These are phyloP conservation scores for Teratosphaeria gauchensis DNA, from an alignment of 2,329 filamentous ascomycete genomes.

Conservation along the genomic window DNA sequence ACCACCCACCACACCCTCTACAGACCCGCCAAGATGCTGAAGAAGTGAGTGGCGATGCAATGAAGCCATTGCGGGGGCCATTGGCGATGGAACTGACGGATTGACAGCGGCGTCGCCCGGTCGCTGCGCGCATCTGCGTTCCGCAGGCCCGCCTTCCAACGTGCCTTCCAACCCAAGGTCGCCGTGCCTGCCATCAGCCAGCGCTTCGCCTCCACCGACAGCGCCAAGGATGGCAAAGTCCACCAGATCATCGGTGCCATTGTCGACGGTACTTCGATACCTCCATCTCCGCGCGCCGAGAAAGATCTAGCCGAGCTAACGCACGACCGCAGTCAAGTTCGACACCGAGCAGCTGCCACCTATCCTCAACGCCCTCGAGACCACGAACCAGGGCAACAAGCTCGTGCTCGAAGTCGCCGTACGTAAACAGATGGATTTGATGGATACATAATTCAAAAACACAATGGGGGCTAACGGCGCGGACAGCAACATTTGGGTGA, in stretches of 20 bases:
- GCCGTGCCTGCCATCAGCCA: constrained; percentile 49
- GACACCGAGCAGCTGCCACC: constrained; percentile 83
- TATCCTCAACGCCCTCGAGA: constrained; percentile 95
- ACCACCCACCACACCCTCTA: constrained; percentile 18
- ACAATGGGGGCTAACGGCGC: constrained; percentile 15
- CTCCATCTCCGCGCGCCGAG: constrained; percentile 6
- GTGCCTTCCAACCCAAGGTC: constrained; percentile 49
- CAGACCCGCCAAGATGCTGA: constrained; percentile 70
- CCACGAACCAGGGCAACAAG: constrained; percentile 84
- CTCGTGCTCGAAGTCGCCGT: constrained; percentile 94
- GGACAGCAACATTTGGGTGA: constrained; percentile 96
- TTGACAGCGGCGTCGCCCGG: constrained; percentile 54
- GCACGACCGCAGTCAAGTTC: constrained; percentile 70
- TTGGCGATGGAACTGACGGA: constrained; percentile 24
- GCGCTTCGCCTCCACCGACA: constrained; percentile 53
- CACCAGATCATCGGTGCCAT: constrained; percentile 95
- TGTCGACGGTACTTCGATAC: constrained; percentile 71
- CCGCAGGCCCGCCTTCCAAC: constrained; percentile 47
- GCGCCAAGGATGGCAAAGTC: constrained; percentile 52
- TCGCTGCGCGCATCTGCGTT: constrained; percentile 52
- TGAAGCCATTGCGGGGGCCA: constrained; percentile 25
- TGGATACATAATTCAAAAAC: constrained; percentile 7
- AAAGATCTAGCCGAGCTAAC: constrained; percentile 18
- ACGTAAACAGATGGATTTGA: constrained; percentile 35
- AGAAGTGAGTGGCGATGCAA: constrained; percentile 53